Percentiles rank a stretch among this genome's conserved stretches.
These are phyloP conservation scores for Cyclotella distinguenda DNA, from an alignment of 108 stramenopile genomes.

Conservation along the genomic window DNA sequence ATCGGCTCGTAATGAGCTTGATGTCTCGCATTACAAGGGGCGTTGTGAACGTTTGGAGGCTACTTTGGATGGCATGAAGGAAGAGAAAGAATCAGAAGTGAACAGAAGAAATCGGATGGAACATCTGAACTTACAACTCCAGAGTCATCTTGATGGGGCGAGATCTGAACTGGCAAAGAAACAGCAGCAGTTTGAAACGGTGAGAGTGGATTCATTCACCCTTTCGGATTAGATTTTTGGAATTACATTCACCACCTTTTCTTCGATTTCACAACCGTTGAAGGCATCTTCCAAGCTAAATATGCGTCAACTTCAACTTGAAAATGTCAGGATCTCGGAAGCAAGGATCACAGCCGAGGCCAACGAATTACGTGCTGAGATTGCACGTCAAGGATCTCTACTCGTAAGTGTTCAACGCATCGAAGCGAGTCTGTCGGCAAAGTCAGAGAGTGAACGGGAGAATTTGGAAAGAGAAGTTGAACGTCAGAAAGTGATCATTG, in stretches of 20 bases:
- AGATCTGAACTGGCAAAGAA: slow-evolving; percentile 48
- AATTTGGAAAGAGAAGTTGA: slow-evolving; percentile 51
- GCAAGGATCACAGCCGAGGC: slow-evolving; percentile 56
- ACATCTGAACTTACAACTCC: slow-evolving; percentile 54
- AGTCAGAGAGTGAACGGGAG: slow-evolving; percentile 58
- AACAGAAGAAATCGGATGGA: slow-evolving; percentile 57
- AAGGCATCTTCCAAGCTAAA: slow-evolving; percentile 55
- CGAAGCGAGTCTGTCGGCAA: slow-evolving; percentile 70
- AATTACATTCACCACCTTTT: not conserved
- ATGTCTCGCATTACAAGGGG: slow-evolving; percentile 62
- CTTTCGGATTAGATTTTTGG: not conserved
- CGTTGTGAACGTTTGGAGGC: slow-evolving; percentile 60
- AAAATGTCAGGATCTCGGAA: slow-evolving; percentile 68
- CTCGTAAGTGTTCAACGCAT: slow-evolving; percentile 76
- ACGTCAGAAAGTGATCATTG: slow-evolving; percentile 34
- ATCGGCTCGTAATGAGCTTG: slow-evolving; percentile 60
- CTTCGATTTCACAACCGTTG: not conserved
- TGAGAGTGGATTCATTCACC: too few relatives aligned
- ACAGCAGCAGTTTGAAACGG: slow-evolving; percentile 56
- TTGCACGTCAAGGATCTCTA: slow-evolving; percentile 68
- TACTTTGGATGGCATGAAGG: slow-evolving; percentile 47
- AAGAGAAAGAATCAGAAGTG: slow-evolving; percentile 48
- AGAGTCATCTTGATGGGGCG: slow-evolving; percentile 53
- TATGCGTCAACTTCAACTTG: slow-evolving; percentile 59
- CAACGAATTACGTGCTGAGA: slow-evolving; percentile 62